Evolutionary conservation across 495 filamentous ascomycete genomes (phyloP), one percentile per base, ranked within the genome.

Genomic region (Talaromyces borbonicus): DNA sequence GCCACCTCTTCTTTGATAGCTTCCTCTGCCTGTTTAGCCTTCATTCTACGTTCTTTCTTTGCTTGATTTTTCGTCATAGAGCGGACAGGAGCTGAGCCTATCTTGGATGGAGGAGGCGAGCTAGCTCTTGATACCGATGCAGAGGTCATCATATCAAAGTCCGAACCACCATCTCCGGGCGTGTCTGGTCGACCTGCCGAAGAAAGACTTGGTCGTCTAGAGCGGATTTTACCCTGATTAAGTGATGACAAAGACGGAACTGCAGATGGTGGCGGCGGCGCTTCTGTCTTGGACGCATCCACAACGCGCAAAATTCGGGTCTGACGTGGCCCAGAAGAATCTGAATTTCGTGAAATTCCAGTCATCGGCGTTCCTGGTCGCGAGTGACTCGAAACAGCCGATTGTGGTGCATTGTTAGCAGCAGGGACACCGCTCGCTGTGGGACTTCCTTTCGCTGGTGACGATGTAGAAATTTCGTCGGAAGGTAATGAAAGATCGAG

Each of bases 31-130:
- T 73, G 67, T 56, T 75, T 80, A 0, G 76, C 77, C 40, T 76
- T 73, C 52, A 78, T 74, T 53, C 74, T 66, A 36, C 88, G 72
- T 52, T 94, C 85, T 60, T 94, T 96, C 61, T 90, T 93, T 50
- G 80, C 72, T 55, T 93, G 87, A 52, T 80, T 90, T 71, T 97
- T 98, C 12, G 87, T 89, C 54, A 86, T 85, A n/a, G 73, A 63
- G 30, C 85, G 73, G 0, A 87, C 73, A 19, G 88, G 83, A 1
- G 87, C 86, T 29, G 82, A 80, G 29, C 87, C 87, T 36, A 90
- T 75, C 52, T 75, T 85, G 1, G 77, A 70, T 0, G 85, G 82
- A 6, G 85, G 88, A n/a, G 89, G 89, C 11, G 89, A 94, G 56
- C 76, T 88, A 6, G 87, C 80, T 31, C 89, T 77, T n/a, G 90